Evolutionary conservation across 202 grass and related monocot genomes (phyloP).

Genomic region (Brachypodium distachyon): DNA sequence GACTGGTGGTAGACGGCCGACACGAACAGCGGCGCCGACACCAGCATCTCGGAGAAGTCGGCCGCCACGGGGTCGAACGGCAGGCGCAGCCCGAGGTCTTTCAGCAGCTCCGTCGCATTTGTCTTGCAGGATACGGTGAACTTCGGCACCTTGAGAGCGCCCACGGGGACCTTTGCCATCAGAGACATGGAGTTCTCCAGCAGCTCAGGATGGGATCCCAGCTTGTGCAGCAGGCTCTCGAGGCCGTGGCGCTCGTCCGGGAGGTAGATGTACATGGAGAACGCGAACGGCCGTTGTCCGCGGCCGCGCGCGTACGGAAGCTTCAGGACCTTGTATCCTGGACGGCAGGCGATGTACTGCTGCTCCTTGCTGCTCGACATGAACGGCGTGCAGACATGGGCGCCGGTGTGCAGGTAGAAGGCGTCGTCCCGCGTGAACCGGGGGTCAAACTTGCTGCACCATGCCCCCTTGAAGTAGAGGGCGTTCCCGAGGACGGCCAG

Average conservation of each 20-base stretch:
- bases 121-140: slow-evolving; percentile 34
- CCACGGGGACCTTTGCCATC: not conserved
- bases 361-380: slow-evolving; percentile 26
- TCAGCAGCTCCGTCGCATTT: not conserved
- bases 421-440: not conserved
- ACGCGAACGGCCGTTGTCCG: slow-evolving; percentile 26
- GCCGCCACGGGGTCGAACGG: slow-evolving; percentile 9
- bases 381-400: slow-evolving; percentile 11
- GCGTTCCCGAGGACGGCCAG: slow-evolving; percentile 39
- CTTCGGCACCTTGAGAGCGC: slow-evolving; percentile 28
- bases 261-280: slow-evolving; percentile 58
- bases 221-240: not conserved
- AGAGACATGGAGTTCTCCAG: not conserved
- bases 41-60: slow-evolving; percentile 21
- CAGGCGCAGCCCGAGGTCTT: slow-evolving; percentile 13
- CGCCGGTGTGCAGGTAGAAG: slow-evolving; percentile 33
- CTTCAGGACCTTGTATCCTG: slow-evolving; percentile 35
- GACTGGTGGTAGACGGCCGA: slow-evolving; percentile 27
- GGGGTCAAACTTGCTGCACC: slow-evolving; percentile 32
- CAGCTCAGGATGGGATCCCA: not conserved
- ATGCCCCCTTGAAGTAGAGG: slow-evolving; percentile 59
- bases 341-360: slow-evolving; percentile 17
- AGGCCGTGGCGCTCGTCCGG: slow-evolving; percentile 26
- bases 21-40: not conserved
- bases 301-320: slow-evolving; percentile 18